Evolutionary conservation across 345 rosid genomes (phyloP).

Genomic region (Murraya koenigii): DNA sequence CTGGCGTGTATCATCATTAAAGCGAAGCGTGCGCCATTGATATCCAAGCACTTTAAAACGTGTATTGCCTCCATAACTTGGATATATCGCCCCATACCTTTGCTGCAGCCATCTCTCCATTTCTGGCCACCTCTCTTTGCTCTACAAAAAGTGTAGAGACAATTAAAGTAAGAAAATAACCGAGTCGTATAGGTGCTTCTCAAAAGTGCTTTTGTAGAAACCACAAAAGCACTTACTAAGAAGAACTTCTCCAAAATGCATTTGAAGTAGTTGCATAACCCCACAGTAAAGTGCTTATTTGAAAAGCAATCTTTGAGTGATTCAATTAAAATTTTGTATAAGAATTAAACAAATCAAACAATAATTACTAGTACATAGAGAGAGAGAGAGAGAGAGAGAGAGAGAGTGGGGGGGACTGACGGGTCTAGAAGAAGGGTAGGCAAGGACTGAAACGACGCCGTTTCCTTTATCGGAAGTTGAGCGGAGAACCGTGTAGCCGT

Average conservation of each 20-base stretch:
- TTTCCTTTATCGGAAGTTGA: conserved; percentile 58
- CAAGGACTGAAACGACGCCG: conserved; percentile 76
- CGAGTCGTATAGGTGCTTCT: neutral
- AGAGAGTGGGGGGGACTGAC: conserved; percentile 40
- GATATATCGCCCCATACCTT: conserved; percentile 50
- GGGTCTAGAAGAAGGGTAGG: conserved; percentile 74
- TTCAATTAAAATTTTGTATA: neutral
- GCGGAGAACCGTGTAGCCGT: conserved; percentile 46
- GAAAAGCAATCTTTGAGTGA: neutral
- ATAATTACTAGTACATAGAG: neutral
- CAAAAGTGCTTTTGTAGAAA: neutral
- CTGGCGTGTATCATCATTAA: conserved; percentile 76
- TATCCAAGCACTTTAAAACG: conserved; percentile 68
- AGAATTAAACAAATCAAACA: neutral
- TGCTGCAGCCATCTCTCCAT: conserved; percentile 77
- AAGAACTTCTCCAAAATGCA: neutral
- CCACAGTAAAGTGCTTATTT: neutral
- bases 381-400: too few relatives aligned
- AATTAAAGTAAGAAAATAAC: neutral
- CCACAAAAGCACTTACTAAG: neutral
- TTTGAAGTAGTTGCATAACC: neutral
- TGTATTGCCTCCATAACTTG: conserved; percentile 21
- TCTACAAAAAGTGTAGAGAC: conserved; percentile 27
- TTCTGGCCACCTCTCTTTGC: conserved; percentile 52
- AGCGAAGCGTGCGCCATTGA: conserved; percentile 85